These are phyloP conservation scores for Parietaria judaica DNA, from an alignment of 306 rosid genomes.

Conservation along the genomic window DNA sequence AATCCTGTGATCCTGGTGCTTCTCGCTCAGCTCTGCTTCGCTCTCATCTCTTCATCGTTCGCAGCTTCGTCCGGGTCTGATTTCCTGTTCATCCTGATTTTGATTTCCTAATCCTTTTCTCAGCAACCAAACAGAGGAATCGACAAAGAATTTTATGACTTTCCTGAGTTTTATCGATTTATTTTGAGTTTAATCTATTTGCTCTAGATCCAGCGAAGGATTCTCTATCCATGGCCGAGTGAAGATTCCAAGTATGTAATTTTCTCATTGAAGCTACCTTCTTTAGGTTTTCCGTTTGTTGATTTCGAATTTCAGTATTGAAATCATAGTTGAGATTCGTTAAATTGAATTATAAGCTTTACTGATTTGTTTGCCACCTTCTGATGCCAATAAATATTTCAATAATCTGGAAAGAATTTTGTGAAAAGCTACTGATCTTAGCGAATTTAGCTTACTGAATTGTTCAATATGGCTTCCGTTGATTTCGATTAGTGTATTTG, in stretches of 20 bases:
- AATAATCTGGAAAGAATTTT: too few species aligned
- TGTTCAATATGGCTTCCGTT: background rate
- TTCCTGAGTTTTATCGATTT: conserved; percentile 10
- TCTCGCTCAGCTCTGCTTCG: conserved; percentile 34
- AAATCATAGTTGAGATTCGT: too few species aligned
- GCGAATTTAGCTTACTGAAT: background rate
- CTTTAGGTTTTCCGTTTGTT: background rate
- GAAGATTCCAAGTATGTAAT: conserved; percentile 64
- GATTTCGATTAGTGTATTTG: background rate
- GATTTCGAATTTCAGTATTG: background rate
- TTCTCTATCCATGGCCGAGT: conserved; percentile 80
- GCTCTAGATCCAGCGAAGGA: conserved; percentile 63
- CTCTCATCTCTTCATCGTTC: conserved; percentile 39
- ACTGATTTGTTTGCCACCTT: too few species aligned
- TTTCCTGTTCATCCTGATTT: background rate
- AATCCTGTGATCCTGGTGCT: conserved; percentile 33
- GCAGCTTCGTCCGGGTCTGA: conserved; percentile 61
- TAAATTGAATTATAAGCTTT: background rate
- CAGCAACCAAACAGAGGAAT: background rate
- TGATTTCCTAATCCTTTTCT: background rate
- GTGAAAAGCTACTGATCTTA: background rate
- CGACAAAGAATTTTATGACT: background rate
- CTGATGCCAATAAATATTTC: too few species aligned
- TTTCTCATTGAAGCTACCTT: conserved; percentile 3
- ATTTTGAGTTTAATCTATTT: conserved; percentile 1